Conservation (phyloP, 2,329 filamentous ascomycete species). For the Stagonosporopsis cucurbitacearum region DNA sequence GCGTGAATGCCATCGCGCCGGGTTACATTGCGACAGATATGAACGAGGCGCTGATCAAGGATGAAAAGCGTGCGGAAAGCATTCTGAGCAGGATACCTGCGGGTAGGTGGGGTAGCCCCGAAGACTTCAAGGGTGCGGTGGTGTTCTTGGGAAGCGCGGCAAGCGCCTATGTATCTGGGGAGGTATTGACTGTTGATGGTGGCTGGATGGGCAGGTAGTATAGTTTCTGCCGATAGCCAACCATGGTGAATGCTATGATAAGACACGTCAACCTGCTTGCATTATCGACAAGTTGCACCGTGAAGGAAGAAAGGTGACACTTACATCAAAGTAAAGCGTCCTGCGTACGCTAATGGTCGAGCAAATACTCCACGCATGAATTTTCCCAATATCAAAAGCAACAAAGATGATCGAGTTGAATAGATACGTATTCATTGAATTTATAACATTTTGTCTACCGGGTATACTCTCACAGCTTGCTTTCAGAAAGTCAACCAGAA, state of each 20-base stretch:
- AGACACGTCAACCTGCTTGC: no score
- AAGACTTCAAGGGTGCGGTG: conserved; percentile 85
- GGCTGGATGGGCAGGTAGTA: conserved; percentile 87
- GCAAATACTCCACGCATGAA: not conserved
- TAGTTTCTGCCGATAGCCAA: not conserved
- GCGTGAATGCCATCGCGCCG: conserved; percentile 86
- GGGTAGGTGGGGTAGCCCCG: conserved; percentile 80
- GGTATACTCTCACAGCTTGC: conserved; percentile 19
- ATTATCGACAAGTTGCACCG: not conserved
- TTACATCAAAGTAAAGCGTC: not conserved
- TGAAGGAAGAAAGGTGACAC: not conserved
- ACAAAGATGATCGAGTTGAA: not conserved
- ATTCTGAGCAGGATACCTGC: conserved; percentile 84
- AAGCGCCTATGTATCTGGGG: conserved; percentile 82
- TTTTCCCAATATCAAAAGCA: not conserved
- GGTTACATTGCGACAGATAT: conserved; percentile 95
- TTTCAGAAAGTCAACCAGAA: conserved; percentile 35
- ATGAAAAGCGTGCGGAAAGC: conserved; percentile 71
- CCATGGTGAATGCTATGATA: not conserved
- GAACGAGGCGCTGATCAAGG: conserved; percentile 81
- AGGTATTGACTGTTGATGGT: conserved; percentile 83
- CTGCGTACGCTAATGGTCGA: not conserved
- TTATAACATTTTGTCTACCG: conserved; percentile 13
- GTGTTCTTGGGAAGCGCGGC: conserved; percentile 79
- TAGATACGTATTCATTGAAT: conserved; percentile 1